Evolutionary conservation across 176 grass and related monocot genomes (phyloP).

Genomic region (Coix lacrymajobi): DNA sequence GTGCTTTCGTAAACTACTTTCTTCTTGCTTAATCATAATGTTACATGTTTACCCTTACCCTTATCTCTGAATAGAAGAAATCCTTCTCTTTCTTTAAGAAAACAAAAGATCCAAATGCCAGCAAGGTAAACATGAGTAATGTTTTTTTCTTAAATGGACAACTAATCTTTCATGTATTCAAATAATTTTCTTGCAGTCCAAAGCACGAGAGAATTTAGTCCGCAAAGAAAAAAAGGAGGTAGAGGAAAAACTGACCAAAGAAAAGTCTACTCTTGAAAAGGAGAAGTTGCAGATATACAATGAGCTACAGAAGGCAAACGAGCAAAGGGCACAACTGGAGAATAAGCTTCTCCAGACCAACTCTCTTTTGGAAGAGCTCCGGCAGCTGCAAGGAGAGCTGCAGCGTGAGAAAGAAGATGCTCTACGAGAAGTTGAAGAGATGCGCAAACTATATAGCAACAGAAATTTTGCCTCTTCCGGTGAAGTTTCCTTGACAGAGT

Average conservation of each 20-base stretch:
- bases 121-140: not conserved
- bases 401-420: conserved; percentile 33
- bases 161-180: not conserved
- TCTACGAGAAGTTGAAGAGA: conserved; percentile 37
- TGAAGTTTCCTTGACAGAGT: conserved; percentile 41
- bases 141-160: not conserved
- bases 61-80: not conserved
- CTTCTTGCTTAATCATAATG: not conserved
- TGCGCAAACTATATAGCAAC: conserved; percentile 1
- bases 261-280: conserved; percentile 39
- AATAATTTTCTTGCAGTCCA: conserved; percentile 45
- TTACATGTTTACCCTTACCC: not conserved
- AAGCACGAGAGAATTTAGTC: conserved; percentile 38
- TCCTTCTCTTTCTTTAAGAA: not conserved
- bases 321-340: conserved; percentile 39
- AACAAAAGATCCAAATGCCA: not conserved
- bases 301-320: conserved; percentile 43
- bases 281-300: conserved; percentile 32
- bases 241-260: conserved; percentile 53
- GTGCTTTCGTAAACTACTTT: not conserved
- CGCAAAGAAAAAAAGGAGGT: conserved; percentile 44
- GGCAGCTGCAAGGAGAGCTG: conserved; percentile 11
- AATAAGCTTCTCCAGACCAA: conserved; percentile 30
- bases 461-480: not conserved
- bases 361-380: conserved; percentile 17